These are phyloP conservation scores for Boletellus ananas DNA, from an alignment of 768 basidiomycete genomes.

Conservation along the genomic window DNA sequence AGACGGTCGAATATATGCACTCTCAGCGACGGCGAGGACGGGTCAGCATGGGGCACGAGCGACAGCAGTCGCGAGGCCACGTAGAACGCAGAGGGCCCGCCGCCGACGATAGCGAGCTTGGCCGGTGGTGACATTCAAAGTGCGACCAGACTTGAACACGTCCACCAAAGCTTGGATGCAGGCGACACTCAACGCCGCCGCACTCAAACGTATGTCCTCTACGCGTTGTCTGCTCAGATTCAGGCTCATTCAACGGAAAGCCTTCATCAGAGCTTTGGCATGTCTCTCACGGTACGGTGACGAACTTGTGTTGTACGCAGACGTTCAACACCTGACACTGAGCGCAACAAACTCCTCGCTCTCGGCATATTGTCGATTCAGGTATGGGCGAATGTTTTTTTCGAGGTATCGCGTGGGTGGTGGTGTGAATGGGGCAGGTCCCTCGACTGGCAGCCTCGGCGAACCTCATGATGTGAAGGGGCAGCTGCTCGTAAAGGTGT, in stretches of 20 bases:
- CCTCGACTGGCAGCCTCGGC: constrained; percentile 14
- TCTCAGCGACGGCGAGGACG: constrained; percentile 37
- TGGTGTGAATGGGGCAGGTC: constrained; percentile 12
- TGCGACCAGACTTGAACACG: background rate
- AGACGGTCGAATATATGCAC: constrained; percentile 90
- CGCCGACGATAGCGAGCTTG: constrained; percentile 90
- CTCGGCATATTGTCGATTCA: constrained; percentile 80
- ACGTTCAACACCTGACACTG: constrained; percentile 54
- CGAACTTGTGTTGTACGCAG: constrained; percentile 68
- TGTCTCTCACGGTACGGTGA: constrained; percentile 84
- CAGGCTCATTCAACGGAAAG: constrained; percentile 39
- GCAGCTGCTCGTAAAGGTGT: constrained; percentile 68
- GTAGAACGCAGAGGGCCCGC: constrained; percentile 96
- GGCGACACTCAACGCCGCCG: constrained; percentile 57
- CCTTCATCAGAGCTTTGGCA: constrained; percentile 67
- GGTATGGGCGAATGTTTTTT: constrained; percentile 66
- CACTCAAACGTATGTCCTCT: constrained; percentile 42
- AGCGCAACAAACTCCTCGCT: constrained; percentile 77
- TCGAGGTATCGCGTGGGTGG: constrained; percentile 52
- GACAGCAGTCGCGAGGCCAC: constrained; percentile 83
- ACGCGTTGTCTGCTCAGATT: constrained; percentile 8
- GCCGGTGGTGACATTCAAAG: constrained; percentile 27
- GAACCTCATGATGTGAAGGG: constrained; percentile 52
- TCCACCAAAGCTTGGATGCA: constrained; percentile 47
- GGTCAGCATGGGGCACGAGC: constrained; percentile 39